Conservation (phyloP, 768 basidiomycete species). For the Lepiota brunneoincarnata region DNA sequence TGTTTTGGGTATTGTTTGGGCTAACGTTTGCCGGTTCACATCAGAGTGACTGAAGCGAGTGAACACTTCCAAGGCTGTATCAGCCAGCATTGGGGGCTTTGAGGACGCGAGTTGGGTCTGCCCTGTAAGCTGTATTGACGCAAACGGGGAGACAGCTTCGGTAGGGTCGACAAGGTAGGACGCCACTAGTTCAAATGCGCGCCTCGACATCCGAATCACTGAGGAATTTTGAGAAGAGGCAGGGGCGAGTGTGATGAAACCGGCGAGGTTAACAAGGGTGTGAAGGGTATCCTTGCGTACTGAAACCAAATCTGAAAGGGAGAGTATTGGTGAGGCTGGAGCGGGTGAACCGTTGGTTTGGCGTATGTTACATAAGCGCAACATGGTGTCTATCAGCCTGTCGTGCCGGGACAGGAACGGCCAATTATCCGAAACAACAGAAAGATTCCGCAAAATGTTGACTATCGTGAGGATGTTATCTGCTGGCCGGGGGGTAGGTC, state of each 20-base stretch:
- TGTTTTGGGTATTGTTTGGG: constrained; percentile 52
- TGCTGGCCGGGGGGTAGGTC: constrained; percentile 64
- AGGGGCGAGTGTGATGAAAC: constrained; percentile 45
- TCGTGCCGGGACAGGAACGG: constrained; percentile 63
- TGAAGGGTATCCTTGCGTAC: constrained; percentile 77
- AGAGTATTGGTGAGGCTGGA: constrained; percentile 57
- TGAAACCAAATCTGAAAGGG: constrained; percentile 66
- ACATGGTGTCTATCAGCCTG: constrained; percentile 60
- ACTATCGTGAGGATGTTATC: constrained; percentile 66
- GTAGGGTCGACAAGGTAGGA: constrained; percentile 73
- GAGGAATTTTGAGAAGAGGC: constrained; percentile 36
- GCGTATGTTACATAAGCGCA: constrained; percentile 64
- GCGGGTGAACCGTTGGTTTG: constrained; percentile 28
- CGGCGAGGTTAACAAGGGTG: constrained; percentile 62
- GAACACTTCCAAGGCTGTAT: constrained; percentile 82
- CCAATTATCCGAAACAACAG: constrained; percentile 70
- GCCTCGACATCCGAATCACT: constrained; percentile 47
- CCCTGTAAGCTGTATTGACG: constrained; percentile 53
- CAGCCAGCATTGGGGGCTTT: constrained; percentile 60
- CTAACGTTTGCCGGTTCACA: constrained; percentile 71
- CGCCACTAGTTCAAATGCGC: constrained; percentile 64
- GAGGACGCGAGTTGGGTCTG: constrained; percentile 34
- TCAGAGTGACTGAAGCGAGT: constrained; percentile 78
- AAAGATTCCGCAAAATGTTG: constrained; percentile 86
- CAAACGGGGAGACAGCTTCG: constrained; percentile 63